These are phyloP conservation scores for Curvularia verruculosa DNA, from an alignment of 2,329 filamentous ascomycete genomes.

Conservation along the genomic window DNA sequence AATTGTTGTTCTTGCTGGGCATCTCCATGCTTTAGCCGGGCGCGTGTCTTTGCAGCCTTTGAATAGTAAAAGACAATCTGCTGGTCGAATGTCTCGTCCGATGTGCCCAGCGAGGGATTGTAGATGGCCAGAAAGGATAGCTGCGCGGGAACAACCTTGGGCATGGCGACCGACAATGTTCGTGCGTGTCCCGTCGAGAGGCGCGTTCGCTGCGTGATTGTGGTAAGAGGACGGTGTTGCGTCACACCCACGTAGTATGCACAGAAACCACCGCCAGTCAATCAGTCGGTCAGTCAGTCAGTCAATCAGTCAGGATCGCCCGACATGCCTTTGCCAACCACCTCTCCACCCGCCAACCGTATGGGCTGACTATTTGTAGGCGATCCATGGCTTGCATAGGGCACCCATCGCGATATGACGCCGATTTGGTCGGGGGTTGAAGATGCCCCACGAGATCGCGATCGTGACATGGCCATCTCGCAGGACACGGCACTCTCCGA, in stretches of 20 bases:
- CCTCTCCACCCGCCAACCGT: slow-evolving; percentile 4
- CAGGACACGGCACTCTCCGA: slow-evolving; percentile 9
- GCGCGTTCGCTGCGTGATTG: slow-evolving; percentile 2
- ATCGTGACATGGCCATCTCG: slow-evolving; percentile 8
- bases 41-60: slow-evolving; percentile 39
- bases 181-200: slow-evolving; percentile 13
- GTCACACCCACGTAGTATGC: slow-evolving; percentile 9
- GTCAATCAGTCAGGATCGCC: neutral
- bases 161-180: slow-evolving; percentile 36
- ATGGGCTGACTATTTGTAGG: slow-evolving; percentile 11
- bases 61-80: slow-evolving; percentile 96
- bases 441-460: slow-evolving; percentile 19
- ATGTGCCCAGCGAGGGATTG: slow-evolving; percentile 79
- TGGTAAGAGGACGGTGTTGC: slow-evolving; percentile 9
- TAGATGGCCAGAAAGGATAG: slow-evolving; percentile 93
- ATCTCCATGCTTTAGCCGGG: slow-evolving; percentile 36
- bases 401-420: slow-evolving; percentile 8
- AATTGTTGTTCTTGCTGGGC: slow-evolving; percentile 45
- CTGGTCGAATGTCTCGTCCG: slow-evolving; percentile 74
- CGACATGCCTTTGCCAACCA: neutral
- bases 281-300: too few relatives aligned
- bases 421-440: slow-evolving; percentile 2
- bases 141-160: slow-evolving; percentile 72
- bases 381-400: neutral
- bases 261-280: neutral